phyloP scores from a whole-genome alignment of 2,329 filamentous ascomycete species.

The Curvularia sp. region DNA sequence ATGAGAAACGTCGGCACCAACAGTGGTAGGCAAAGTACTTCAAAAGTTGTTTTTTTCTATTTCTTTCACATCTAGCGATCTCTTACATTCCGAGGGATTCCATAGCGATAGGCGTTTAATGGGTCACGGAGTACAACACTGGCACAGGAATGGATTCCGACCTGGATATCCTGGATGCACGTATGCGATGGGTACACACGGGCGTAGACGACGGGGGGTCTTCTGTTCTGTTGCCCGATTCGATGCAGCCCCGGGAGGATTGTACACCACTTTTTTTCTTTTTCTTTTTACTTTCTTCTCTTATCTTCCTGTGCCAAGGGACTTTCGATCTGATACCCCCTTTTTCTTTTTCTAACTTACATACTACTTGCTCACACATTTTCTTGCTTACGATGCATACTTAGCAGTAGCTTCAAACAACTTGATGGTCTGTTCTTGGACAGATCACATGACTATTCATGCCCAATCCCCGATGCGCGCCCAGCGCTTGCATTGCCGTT shows the following conservation, averaged over 20 bases:
- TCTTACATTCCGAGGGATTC: constrained; percentile 11
- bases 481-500: neutral
- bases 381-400: constrained; percentile 15
- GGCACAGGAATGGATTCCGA: constrained; percentile 19
- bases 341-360: constrained; percentile 23
- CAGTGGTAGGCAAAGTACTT: constrained; percentile 20
- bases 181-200: constrained; percentile 7
- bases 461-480: neutral
- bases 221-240: constrained; percentile 8
- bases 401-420: constrained; percentile 5
- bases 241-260: constrained; percentile 16
- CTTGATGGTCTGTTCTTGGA: constrained; percentile 4
- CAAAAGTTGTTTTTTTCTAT: constrained; percentile 8
- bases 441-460: neutral
- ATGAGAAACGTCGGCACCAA: constrained; percentile 27
- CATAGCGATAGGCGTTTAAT: constrained; percentile 28
- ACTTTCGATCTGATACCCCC: constrained; percentile 44
- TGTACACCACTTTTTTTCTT: constrained; percentile 16
- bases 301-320: constrained; percentile 22
- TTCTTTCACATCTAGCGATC: constrained; percentile 7
- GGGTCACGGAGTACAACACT: constrained; percentile 16
- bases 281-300: constrained; percentile 12
- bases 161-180: constrained; percentile 8
- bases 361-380: constrained; percentile 19
- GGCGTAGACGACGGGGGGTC: constrained; percentile 2